Base-by-base conservation (phyloP, 768 basidiomycete species). In the Tricholoma hemisulphureum region DNA sequence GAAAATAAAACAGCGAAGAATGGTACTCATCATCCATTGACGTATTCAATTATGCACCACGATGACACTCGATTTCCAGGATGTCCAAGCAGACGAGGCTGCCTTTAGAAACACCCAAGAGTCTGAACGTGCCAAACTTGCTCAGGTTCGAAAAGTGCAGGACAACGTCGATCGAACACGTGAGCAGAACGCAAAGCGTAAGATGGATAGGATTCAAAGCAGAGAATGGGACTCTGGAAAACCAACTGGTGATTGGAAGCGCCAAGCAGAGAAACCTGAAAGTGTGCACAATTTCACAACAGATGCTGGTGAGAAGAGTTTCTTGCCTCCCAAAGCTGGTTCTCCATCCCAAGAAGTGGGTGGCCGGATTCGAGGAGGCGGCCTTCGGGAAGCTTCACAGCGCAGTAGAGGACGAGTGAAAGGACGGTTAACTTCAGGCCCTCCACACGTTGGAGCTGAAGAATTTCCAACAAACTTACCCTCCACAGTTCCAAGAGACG, bases 171-270 rank as follows among this genome's bases (percentile, higher is more conserved):
- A 93, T 68, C 81, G 80, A 26, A 81, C 88, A 31, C 84, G 91
- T 26, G 88, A 90, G 65, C 83, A 89, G 74, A 91, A 89, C 61
- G 89, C 90, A 53, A 84, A 83, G 63, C 78, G 87, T 32, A 93
- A 93, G 75, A 77, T 92, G 81, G 89, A 88, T n/a, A 91, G 87
- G 75, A 80, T 84, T 21, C 84, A 83, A 65, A 84, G 74, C 61
- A 82, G 91, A 14, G 91, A 93, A 75, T 93, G 91, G 91, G 91
- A 93, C 69, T 86, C 89, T 26, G 88, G 84, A 18, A 93, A 93
- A 64, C 70, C 77, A 7, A 56, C 66, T 8, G 61, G 56, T 26
- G 73, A 71, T 24, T 69, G 71, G 73, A 74, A 72, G 59, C 58
- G 64, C 21, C 59, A 61, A 43, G 23, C 58, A n/a, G 62, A 59